phyloP scores from a whole-genome alignment of 768 basidiomycete species.

The Lentinula lateritia region DNA sequence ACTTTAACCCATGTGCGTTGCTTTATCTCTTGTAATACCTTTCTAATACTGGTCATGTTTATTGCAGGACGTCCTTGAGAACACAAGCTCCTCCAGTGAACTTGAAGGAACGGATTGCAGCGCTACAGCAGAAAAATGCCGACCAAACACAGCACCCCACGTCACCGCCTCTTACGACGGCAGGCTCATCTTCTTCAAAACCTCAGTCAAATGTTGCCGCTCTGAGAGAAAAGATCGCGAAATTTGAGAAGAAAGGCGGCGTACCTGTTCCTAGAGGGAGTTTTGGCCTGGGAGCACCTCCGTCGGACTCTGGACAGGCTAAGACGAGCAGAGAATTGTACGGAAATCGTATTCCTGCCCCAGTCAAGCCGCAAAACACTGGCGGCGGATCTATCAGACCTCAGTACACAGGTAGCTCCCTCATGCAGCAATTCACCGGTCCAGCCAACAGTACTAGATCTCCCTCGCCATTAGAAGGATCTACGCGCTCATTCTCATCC shows the following conservation, averaged over 20 bases:
- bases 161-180: conserved; percentile 8
- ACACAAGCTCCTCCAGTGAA: conserved; percentile 37
- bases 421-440: conserved; percentile 2
- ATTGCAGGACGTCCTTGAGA: conserved; percentile 23
- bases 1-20: background rate
- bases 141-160: conserved; percentile 8
- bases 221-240: conserved; percentile 68
- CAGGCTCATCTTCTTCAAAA: background rate
- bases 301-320: conserved; percentile 38
- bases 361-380: conserved; percentile 26
- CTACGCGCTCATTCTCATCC: conserved; percentile 6
- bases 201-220: conserved; percentile 12
- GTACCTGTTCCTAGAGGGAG: conserved; percentile 71
- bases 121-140: conserved; percentile 59
- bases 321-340: conserved; percentile 57
- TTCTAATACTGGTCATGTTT: background rate
- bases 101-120: conserved; percentile 81
- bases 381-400: conserved; percentile 4
- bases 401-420: conserved; percentile 3
- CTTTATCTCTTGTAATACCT: background rate
- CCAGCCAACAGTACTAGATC: conserved; percentile 3
- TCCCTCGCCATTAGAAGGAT: background rate
- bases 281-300: conserved; percentile 64
- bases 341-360: conserved; percentile 62
- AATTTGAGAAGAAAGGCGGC: conserved; percentile 75